Evolutionary conservation across 1,284 basidiomycete species (phyloP).

Genomic region (Malassezia cuniculi): DNA sequence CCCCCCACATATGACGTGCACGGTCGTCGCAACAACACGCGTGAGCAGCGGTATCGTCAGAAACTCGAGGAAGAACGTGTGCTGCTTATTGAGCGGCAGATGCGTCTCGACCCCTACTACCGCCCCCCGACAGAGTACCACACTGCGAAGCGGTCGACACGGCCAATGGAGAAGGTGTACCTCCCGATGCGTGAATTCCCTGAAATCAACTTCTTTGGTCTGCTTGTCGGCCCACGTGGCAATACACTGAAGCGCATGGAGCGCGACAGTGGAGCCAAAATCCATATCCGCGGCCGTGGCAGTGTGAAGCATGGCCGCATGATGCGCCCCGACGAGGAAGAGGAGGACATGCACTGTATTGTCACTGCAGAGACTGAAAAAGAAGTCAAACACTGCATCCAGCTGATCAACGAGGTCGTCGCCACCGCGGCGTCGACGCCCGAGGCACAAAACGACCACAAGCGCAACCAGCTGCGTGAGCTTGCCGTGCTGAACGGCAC

Average conservation of each 20-base stretch:
- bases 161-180: slow-evolving; percentile 73
- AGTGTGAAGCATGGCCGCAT: slow-evolving; percentile 97
- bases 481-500: slow-evolving; percentile 95
- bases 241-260: slow-evolving; percentile 99
- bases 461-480: slow-evolving; percentile 95
- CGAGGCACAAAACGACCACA: slow-evolving; percentile 98
- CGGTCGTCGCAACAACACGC: slow-evolving; percentile 91
- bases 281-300: slow-evolving; percentile 93
- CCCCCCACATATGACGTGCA: slow-evolving; percentile 93
- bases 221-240: slow-evolving; percentile 92
- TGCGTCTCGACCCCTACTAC: slow-evolving; percentile 96
- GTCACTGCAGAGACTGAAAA: slow-evolving; percentile 84
- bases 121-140: slow-evolving; percentile 90
- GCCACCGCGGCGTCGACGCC: slow-evolving; percentile 97
- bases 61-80: slow-evolving; percentile 95
- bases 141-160: slow-evolving; percentile 65
- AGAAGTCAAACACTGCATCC: slow-evolving; percentile 79
- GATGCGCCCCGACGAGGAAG: slow-evolving; percentile 78
- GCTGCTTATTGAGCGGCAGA: slow-evolving; percentile 78
- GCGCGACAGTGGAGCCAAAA: slow-evolving; percentile 90
- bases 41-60: slow-evolving; percentile 92
- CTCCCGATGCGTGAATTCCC: slow-evolving; percentile 99
- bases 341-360: slow-evolving; percentile 97
- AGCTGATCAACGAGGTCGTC: slow-evolving; percentile 91
- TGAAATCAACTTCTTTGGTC: slow-evolving; percentile 98